Percentiles rank a stretch among this genome's conserved stretches.
Evolutionary conservation across 164 flowering plant genomes (phyloP).

Genomic region (Magnolia kwangsiensis): DNA sequence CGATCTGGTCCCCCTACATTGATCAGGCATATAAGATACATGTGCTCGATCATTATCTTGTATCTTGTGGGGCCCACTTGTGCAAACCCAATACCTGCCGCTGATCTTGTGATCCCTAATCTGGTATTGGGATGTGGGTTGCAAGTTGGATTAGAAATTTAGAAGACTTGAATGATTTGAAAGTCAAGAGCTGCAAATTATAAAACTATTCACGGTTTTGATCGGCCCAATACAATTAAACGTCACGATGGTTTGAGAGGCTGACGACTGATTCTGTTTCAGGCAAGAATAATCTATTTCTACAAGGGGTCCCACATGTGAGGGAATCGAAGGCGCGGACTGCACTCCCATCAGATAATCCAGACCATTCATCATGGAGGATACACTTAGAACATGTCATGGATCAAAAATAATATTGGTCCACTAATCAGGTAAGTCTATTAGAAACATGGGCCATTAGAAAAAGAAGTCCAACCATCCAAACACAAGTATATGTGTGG

Average conservation of each 20-base stretch:
- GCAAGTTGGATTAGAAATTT: conserved; percentile 11
- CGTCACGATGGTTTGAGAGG: conserved; percentile 21
- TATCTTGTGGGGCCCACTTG: not conserved
- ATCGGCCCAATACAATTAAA: conserved; percentile 8
- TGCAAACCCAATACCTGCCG: not conserved
- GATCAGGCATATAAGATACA: not conserved
- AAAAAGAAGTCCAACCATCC: too few species aligned
- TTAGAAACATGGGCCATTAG: not conserved
- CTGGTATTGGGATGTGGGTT: conserved; percentile 6
- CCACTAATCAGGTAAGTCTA: not conserved
- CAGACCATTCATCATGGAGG: not conserved
- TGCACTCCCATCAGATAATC: not conserved
- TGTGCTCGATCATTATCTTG: too few species aligned
- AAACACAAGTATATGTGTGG: too few species aligned
- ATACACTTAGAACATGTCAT: not conserved
- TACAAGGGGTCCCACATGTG: not conserved
- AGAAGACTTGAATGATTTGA: conserved; percentile 2
- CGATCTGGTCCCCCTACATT: not conserved
- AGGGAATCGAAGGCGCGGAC: not conserved
- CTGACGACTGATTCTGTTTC: conserved; percentile 19
- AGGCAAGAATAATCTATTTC: not conserved
- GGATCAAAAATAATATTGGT: not conserved
- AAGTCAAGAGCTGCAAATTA: conserved; percentile 1
- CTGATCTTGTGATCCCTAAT: not conserved
- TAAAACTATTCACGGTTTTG: conserved; percentile 6